Conservation (phyloP, 2,329 filamentous ascomycete genomes). For the Chaetomium olivaceum region DNA sequence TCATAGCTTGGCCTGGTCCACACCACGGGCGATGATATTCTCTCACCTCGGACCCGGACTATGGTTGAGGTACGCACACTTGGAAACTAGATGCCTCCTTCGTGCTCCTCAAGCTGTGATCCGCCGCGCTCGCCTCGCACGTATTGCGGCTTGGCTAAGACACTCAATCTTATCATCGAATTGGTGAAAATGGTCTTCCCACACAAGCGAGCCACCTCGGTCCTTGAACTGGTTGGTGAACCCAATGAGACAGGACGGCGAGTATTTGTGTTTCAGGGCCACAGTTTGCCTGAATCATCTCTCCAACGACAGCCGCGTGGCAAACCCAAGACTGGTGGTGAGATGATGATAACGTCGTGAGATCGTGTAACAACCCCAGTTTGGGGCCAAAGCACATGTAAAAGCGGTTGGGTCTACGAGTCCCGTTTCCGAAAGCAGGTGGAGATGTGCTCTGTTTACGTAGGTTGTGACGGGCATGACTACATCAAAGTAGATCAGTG, state of each 20-base stretch:
- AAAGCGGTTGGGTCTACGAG: not conserved
- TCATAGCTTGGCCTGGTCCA: not conserved
- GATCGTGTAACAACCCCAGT: slow-evolving; percentile 7
- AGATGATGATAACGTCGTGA: not conserved
- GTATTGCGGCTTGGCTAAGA: not conserved
- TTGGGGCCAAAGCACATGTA: not conserved
- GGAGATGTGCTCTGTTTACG: not conserved
- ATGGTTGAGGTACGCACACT: not conserved
- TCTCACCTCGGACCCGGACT: not conserved
- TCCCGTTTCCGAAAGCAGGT: not conserved
- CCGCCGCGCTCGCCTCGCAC: not conserved
- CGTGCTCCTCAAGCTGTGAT: not conserved
- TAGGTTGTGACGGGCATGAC: slow-evolving; percentile 2
- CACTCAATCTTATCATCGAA: not conserved
- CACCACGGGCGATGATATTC: not conserved
- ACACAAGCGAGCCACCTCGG: not conserved
- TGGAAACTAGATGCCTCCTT: not conserved
- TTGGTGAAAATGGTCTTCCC: not conserved
- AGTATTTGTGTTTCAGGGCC: not conserved
- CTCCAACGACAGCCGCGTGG: slow-evolving; percentile 7
- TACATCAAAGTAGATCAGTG: not conserved
- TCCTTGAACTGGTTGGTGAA: not conserved
- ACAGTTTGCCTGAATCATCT: not conserved
- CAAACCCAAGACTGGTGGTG: not conserved
- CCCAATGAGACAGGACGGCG: not conserved